phyloP scores from a whole-genome alignment of 805 yeast species.

The Lipomyces sp. region DNA sequence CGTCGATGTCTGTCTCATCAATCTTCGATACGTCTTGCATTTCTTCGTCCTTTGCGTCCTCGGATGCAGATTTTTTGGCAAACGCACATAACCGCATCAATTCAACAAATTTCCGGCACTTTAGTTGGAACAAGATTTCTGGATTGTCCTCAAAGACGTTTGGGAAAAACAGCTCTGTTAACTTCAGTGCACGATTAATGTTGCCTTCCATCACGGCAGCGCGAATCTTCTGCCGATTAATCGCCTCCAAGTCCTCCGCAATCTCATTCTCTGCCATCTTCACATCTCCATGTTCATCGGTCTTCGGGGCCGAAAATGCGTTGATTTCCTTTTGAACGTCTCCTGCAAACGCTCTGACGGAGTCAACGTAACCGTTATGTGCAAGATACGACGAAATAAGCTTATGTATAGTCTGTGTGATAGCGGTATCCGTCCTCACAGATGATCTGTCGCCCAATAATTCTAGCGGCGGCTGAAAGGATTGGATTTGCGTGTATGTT shows the following conservation, averaged over 20 bases:
- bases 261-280: slow-evolving; percentile 42
- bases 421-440: slow-evolving; percentile 26
- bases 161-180: slow-evolving; percentile 51
- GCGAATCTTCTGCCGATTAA: slow-evolving; percentile 55
- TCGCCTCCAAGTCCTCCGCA: slow-evolving; percentile 48
- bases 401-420: slow-evolving; percentile 43
- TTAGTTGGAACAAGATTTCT: slow-evolving; percentile 50
- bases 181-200: slow-evolving; percentile 51
- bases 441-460: slow-evolving; percentile 15
- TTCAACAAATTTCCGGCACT: slow-evolving; percentile 53
- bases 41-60: slow-evolving; percentile 23
- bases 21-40: slow-evolving; percentile 22
- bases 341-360: slow-evolving; percentile 56
- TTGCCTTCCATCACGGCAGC: slow-evolving; percentile 52
- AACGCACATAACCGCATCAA: slow-evolving; percentile 44
- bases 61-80: slow-evolving; percentile 9
- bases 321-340: slow-evolving; percentile 46
- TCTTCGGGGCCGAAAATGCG: slow-evolving; percentile 17
- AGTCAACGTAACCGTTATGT: slow-evolving; percentile 63
- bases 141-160: slow-evolving; percentile 46
- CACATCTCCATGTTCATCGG: slow-evolving; percentile 27
- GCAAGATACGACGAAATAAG: slow-evolving; percentile 57
- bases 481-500: slow-evolving; percentile 30
- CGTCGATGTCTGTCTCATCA: slow-evolving; percentile 8
- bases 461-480: slow-evolving; percentile 28